phyloP scores from a whole-genome alignment of 208 protist species.

The Crithidia sp. region DNA sequence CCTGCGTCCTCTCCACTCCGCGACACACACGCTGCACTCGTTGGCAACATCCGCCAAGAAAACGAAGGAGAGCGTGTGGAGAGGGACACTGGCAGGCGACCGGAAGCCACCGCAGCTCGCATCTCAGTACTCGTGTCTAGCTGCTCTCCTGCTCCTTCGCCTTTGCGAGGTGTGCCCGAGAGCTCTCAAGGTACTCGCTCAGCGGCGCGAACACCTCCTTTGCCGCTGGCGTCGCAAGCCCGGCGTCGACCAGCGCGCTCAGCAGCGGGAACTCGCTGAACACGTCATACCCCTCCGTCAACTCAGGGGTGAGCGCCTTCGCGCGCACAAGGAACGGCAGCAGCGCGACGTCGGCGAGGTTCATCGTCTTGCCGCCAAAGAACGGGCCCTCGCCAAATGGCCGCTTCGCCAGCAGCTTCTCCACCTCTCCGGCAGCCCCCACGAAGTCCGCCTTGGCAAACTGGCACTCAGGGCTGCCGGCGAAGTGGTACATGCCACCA shows the following conservation, averaged over 20 bases:
- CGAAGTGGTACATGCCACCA: constrained; percentile 18
- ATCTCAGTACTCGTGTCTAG: too few relatives aligned
- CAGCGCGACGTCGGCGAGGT: constrained; percentile 60
- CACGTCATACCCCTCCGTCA: constrained; percentile 53
- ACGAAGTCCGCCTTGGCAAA: constrained; percentile 48
- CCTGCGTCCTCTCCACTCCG: too few relatives aligned
- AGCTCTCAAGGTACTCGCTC: constrained; percentile 34
- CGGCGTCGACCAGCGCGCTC: constrained; percentile 39
- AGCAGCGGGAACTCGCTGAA: constrained; percentile 62
- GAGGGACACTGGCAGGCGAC: too few relatives aligned
- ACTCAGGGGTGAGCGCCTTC: constrained; percentile 44
- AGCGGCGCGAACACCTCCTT: constrained; percentile 49
- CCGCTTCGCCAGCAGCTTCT: constrained; percentile 50
- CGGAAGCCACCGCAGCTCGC: too few relatives aligned
- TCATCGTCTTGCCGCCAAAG: constrained; percentile 56
- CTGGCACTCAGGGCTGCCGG: constrained; percentile 17
- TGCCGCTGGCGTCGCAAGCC: constrained; percentile 32
- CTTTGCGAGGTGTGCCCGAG: neutral
- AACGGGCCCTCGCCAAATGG: constrained; percentile 64
- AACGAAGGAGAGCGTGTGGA: too few relatives aligned
- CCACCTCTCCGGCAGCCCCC: constrained; percentile 55
- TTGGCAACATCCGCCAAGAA: too few relatives aligned
- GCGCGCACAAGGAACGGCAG: constrained; percentile 62
- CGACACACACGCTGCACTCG: too few relatives aligned
- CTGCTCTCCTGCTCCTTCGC: too few relatives aligned